Evolutionary conservation across 106 monocot genomes (phyloP), one percentile per base, ranked within the genome.

Genomic region (Gastrodia elata): DNA sequence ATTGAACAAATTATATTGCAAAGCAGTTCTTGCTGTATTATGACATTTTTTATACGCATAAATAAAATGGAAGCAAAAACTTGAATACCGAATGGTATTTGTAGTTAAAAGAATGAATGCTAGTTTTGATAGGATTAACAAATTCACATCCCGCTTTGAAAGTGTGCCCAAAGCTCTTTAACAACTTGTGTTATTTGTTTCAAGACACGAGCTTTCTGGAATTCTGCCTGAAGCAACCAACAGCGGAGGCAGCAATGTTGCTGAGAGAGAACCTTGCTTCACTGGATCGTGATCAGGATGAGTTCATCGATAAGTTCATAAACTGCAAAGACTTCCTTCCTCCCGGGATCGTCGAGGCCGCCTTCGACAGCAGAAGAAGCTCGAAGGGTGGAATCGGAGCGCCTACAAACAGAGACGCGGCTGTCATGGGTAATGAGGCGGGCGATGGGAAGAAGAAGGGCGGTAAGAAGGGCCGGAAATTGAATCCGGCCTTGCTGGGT

Each of bases 171-270:
- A n/a, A n/a, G n/a, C n/a, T n/a, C n/a, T n/a, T n/a, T n/a, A 28
- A 32, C 8, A 0, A 25, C 35, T 34, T 71, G n/a, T 32, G 14
- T 42, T 13, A 14, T 64, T 68, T 38, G 58, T 33, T 61, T 68
- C n/a, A n/a, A 93, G 98, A 99, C 80, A 89, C 83, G 40, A 85
- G 85, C 67, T 99, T 99, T 80, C 67, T 99, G n/a, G 91, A 93
- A 73, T 99, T 80, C 56, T 99, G 98, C 77, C 43, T 89, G 36
- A 88, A 91, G 74, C 98, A 93, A 52, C 44, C 91, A 13, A 77
- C 84, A 3, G 39, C 78, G 39, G 98, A 99, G 70, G 98, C 98
- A 7, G 86, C 87, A 64, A 82, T 77, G 65, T 91, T 99, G 0
- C 82, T 99, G 1, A 80, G 65, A 58, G 91, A 93, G 76, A 99